Conservation (phyloP, 495 filamentous ascomycete genomes). For the Schizothecium vesticola region DNA sequence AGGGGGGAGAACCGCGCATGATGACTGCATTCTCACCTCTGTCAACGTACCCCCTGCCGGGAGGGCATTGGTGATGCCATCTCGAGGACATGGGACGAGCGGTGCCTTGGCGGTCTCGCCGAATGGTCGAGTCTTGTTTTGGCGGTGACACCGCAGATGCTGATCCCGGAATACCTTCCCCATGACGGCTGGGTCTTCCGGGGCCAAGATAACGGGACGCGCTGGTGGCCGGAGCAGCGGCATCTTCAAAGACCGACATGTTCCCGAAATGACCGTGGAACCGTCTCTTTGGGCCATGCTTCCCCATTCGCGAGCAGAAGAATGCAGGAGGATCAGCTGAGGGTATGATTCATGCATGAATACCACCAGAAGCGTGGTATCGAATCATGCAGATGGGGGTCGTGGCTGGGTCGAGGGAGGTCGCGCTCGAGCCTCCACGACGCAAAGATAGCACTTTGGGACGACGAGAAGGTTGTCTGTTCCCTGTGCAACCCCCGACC, state of each 20-base stretch:
- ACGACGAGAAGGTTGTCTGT: background rate
- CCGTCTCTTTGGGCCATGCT: background rate
- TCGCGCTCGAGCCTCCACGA: slow-evolving; percentile 3
- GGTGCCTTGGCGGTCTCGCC: background rate
- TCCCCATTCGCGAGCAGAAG: background rate
- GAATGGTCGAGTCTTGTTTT: background rate
- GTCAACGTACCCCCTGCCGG: background rate
- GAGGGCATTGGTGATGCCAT: background rate
- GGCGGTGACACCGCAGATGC: background rate
- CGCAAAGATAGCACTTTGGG: background rate
- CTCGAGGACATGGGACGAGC: background rate
- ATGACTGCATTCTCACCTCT: background rate
- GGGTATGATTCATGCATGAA: background rate
- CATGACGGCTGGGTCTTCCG: background rate
- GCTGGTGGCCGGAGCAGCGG: background rate
- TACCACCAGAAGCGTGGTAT: background rate
- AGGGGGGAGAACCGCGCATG: background rate
- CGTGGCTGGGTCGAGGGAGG: too few relatives aligned
- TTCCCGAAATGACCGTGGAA: background rate
- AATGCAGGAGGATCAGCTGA: background rate
- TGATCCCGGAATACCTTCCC: background rate
- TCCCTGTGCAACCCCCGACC: background rate
- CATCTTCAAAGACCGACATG: background rate
- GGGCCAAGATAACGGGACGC: background rate
- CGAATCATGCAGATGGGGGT: background rate